Base-by-base conservation (phyloP, 192 early-diverging fungal species). In the Rhizoclosmatium globosum region DNA sequence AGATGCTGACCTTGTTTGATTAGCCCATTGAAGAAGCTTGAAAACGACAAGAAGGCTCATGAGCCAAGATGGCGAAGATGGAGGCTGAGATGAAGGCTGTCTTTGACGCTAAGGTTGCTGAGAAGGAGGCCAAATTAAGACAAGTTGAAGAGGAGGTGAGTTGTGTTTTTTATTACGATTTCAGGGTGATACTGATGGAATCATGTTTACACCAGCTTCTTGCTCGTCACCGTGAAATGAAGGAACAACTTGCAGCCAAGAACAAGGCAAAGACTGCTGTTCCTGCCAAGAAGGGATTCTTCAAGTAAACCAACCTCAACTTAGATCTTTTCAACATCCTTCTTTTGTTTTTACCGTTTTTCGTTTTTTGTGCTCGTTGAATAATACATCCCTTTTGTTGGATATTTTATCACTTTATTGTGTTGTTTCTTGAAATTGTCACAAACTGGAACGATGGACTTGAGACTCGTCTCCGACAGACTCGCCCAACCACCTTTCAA, bases 51-150 rank as follows among this genome's bases (percentile, higher is more conserved):
- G 60, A 81, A 90, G 46, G 87, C 94, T 45, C 98, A 99, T 75
- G 96, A 99, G 91, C 90, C 76, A 98, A 98, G 88, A 89, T 99
- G 87, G 89, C 92, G 60, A 97, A 98, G 89, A 98, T 99, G 98
- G 97, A 99, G 83, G 90, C 92, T 43, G 98, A 99, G 85, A 99
- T 99, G 98, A 96, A 96, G 85, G 88, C 92, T 57, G 98, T 99
- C 59, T 99, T 99, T 93, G 94, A 97, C 85, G 94, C 95, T 72
- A 98, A 99, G 91, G 98, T 99, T 2, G 94, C 96, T 71, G 98
- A 99, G 86, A 98, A 98, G 87, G 97, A 99, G 83, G 86, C 95
- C 78, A 98, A 98, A 87, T 89, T 99, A 73, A 99, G 97, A 89
- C 95, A 96, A 83, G 93, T 92, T 56, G 98, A 99, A 84, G 96